Base-by-base conservation (phyloP, 2,329 filamentous ascomycete species). In the Penicillium sp. region DNA sequence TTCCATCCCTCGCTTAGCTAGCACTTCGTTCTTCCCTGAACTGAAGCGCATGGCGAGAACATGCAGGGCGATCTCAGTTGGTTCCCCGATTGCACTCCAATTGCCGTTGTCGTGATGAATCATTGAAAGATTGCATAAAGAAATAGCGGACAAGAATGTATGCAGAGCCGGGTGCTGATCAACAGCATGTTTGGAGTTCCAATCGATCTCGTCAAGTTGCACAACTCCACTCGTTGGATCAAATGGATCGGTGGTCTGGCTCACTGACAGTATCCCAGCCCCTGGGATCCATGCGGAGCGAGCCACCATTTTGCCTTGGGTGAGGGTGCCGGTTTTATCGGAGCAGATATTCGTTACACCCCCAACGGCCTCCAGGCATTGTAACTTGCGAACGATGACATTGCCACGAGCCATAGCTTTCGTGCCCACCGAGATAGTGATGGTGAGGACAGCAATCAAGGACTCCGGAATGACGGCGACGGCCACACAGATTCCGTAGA, bases 61-160 rank as follows among this genome's bases (percentile, higher is more conserved):
- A 49, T 84, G 80, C 3, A 86, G 76, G 5, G 82, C 82, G 49
- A 85, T 82, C 57, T 86, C 83, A 3, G 83, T 86, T 2, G 80
- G 79, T 52, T 83, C 80, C n/a, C 80, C 81, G 40, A 78, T 75
- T 26, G 79, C 75, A 44, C 76, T 73, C 81, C 81, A 83, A 5
- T 49, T 8, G 12, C 39, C 13, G 11, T 51, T 54, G 2, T 72
- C 70, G 49, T 74, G 66, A 39, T 76, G 73, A 6, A 80, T 71
- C 7, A 66, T 66, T 2, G 78, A 76, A 18, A 81, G 66, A 52
- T 80, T 80, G 54, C 76, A 78, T 4, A 84, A 68, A 18, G 80
- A 76, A 25, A 78, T 73, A 8, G 77, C 73, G 35, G 73, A 70
- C 8, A 83, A 69, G 53, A 80, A 79, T 4, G 68, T 70, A 49